Base-by-base conservation (phyloP, 1,284 basidiomycete species). In the Amylostereum areolatum region DNA sequence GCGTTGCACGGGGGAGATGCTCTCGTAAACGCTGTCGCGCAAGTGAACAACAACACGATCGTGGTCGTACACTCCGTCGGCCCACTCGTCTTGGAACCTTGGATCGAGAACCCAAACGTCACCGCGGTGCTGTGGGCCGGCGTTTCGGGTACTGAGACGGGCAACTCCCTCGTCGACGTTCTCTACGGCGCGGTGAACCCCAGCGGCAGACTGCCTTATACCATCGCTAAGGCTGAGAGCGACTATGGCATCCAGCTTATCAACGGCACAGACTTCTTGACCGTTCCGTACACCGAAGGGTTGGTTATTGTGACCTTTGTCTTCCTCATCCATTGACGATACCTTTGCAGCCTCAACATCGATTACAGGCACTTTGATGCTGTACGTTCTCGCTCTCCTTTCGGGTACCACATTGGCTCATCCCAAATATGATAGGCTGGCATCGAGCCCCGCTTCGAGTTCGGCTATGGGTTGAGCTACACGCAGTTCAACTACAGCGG, bases 391-490 rank as follows among this genome's bases (percentile, higher is more conserved):
- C 2, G 8, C 41, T 28, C 24, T 32, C n/a, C 1, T 25, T 18
- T 4, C 8, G 8, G 12, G 5, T 34, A 37, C 18, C 18, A 18
- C 18, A 18, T 24, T 11, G 33, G 8, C 32, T 33, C 24, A 39
- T 28, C 37, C 18, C 31, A 37, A 35, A 46, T 12, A 46, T n/a
- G 4, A 32, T 27, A 66, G 48, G 57, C 70, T 29, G 65, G 73
- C 51, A 80, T 83, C 51, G 66, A 66, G 1, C 83, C 83, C 0
- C 70, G 79, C 24, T 85, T 72, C 55, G 75, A 77, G 46, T 87
- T 87, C 57, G 85, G 85, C 2, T 83, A 73, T 56, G 74, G 83
- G 0, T 59, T 81, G 46, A 74, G 70, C 37, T 83, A 81, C 63
- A 77, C 79, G 24, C 66, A 59, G 0, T 83, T 83, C 63, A 59